These are phyloP conservation scores for Sphaerostilbella broomeana DNA, from an alignment of 2,329 filamentous ascomycete species.

Conservation along the genomic window DNA sequence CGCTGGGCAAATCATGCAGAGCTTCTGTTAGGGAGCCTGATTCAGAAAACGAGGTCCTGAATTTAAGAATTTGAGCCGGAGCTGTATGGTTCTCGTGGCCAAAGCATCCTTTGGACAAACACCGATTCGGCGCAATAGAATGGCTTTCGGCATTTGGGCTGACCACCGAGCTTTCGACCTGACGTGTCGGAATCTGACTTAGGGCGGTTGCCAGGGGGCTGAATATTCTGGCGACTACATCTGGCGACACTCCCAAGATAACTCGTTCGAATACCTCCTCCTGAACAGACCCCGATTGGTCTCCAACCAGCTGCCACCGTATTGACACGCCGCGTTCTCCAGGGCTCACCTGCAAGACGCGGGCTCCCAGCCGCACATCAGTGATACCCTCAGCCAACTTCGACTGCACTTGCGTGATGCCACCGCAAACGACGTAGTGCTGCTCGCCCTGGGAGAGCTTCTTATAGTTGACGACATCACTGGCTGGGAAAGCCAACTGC, in stretches of 20 bases:
- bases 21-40: slow-evolving; percentile 39
- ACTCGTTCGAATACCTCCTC: slow-evolving; percentile 43
- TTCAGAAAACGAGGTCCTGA: slow-evolving; percentile 30
- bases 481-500: slow-evolving; percentile 45
- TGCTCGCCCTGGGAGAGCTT: slow-evolving; percentile 38
- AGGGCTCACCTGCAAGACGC: slow-evolving; percentile 31
- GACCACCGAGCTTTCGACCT: slow-evolving; percentile 42
- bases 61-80: slow-evolving; percentile 27
- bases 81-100: slow-evolving; percentile 22
- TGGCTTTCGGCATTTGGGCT: slow-evolving; percentile 12
- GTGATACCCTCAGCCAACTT: slow-evolving; percentile 34
- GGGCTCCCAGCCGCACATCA: slow-evolving; percentile 34
- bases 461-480: slow-evolving; percentile 46
- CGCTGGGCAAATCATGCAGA: slow-evolving; percentile 44
- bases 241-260: slow-evolving; percentile 48
- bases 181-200: slow-evolving; percentile 38
- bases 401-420: slow-evolving; percentile 44
- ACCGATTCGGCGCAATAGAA: slow-evolving; percentile 7
- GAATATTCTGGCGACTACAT: slow-evolving; percentile 44
- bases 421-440: slow-evolving; percentile 45
- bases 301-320: not conserved
- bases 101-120: slow-evolving; percentile 16
- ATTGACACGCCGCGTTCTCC: not conserved
- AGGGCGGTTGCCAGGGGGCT: slow-evolving; percentile 33
- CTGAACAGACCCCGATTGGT: slow-evolving; percentile 3